A percentile compares a stretch with the other conserved stretches of the same genome.
Evolutionary conservation across 495 filamentous ascomycete species (phyloP).

Genomic region (Aspergillus incahuasiensis): DNA sequence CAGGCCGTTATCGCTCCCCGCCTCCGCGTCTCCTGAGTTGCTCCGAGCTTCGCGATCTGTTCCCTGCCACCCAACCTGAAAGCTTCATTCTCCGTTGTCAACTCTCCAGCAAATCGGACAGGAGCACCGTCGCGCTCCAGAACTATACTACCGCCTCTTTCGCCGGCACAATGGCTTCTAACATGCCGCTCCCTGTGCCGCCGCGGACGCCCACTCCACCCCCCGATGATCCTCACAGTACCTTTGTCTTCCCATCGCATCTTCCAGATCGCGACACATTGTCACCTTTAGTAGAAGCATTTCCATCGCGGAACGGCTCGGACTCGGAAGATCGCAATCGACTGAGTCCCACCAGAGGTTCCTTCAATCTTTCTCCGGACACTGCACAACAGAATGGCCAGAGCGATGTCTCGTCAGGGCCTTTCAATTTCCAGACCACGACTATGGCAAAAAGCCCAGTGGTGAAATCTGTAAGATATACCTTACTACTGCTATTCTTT

Average conservation of each 20-base stretch:
- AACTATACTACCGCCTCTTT: not conserved
- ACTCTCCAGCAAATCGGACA: not conserved
- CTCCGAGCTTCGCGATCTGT: not conserved
- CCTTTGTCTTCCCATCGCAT: conserved; percentile 10
- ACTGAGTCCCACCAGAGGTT: conserved; percentile 36
- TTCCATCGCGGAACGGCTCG: conserved; percentile 23
- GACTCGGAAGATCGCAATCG: conserved; percentile 26
- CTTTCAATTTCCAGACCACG: conserved; percentile 93
- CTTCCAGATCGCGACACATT: conserved; percentile 56
- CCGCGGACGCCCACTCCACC: conserved; percentile 68
- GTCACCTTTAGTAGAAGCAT: conserved; percentile 57
- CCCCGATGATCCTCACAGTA: conserved; percentile 43
- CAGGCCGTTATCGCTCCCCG: not conserved
- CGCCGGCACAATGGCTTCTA: conserved; percentile 47
- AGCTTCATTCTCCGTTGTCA: not conserved
- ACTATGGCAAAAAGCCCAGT: conserved; percentile 70
- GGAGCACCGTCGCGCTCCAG: not conserved
- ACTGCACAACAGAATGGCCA: conserved; percentile 36
- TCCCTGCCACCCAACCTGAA: not conserved
- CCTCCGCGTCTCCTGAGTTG: conserved; percentile 7
- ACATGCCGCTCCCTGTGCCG: conserved; percentile 57
- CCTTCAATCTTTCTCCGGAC: conserved; percentile 41
- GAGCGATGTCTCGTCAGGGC: conserved; percentile 43
- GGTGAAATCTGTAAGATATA: conserved; percentile 65
- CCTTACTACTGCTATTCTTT: not conserved